Conservation (phyloP, 1,284 basidiomycete species). For the Pyrrhoderma noxium region DNA sequence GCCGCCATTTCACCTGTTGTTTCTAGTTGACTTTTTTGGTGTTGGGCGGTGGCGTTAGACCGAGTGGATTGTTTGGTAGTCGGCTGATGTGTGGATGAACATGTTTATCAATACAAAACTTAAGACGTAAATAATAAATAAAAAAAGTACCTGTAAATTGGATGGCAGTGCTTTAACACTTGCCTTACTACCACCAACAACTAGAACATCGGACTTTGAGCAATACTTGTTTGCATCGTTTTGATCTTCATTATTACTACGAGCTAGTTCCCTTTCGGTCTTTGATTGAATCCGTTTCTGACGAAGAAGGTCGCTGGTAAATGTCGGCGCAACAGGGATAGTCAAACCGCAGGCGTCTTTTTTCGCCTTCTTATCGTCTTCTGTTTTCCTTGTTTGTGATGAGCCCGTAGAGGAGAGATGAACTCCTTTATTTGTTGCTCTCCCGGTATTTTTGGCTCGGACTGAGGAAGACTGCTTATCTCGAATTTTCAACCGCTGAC, state of each 20-base stretch:
- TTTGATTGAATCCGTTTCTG: slow-evolving; percentile 13
- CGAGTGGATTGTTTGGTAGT: neutral
- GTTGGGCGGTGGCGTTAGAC: too few relatives aligned
- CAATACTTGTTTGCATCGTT: neutral
- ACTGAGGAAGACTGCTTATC: too few relatives aligned
- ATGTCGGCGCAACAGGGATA: slow-evolving; percentile 10
- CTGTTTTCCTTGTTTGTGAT: neutral
- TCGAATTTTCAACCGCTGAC: too few relatives aligned
- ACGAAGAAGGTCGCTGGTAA: slow-evolving; percentile 9
- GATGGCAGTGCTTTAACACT: slow-evolving; percentile 1
- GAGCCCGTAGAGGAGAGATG: too few relatives aligned
- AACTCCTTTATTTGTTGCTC: too few relatives aligned
- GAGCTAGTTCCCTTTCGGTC: slow-evolving; percentile 13
- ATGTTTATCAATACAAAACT: neutral
- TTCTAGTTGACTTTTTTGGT: too few relatives aligned
- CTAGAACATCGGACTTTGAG: slow-evolving; percentile 12
- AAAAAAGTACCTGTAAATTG: slow-evolving; percentile 11
- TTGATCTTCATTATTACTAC: neutral
- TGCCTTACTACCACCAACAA: slow-evolving; percentile 1
- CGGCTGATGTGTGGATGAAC: neutral
- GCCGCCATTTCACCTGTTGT: too few relatives aligned
- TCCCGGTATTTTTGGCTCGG: too few relatives aligned
- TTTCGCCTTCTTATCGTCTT: neutral
- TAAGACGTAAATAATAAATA: neutral
- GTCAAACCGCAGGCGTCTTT: slow-evolving; percentile 11